Base-by-base conservation (phyloP, 352 stramenopile genomes). In the Elongisporangium anandrum region DNA sequence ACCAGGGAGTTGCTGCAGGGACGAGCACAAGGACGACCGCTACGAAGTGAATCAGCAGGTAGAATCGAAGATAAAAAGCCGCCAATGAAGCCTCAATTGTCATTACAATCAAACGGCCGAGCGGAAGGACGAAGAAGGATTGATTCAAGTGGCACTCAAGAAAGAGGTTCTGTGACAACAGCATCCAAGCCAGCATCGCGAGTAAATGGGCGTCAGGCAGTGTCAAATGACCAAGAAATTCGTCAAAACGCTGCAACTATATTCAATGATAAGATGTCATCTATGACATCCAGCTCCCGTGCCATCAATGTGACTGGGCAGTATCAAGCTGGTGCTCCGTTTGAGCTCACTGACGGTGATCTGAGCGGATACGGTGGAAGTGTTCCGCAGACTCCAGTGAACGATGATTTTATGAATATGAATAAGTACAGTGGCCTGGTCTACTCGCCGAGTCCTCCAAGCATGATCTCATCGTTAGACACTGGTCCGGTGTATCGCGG, bases 261-360 rank as follows among this genome's bases (percentile, higher is more conserved):
- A 41, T 41, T 41, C 29, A 41, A 41, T 41, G 29, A 41, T 41
- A 9, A 41, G 9, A 41, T 41, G 29, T 2, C 29, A 41, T 41
- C 29, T 4, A 4, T 41, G 13, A 41, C 29, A 41, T 41, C 39
- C 9, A 58, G 45, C 21, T n/a, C 54, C 29, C 49, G 58, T n/a
- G 45, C 23, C 13, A 55, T 78, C 20, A 70, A 29, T 19, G 52
- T 77, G 34, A 57, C 59, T 2, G 62, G 55, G 10, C 13, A 62
- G 12, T 73, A 70, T 13, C 72, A 85, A 53, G 59, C 70, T 12
- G 68, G 64, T 4, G 65, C 56, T 10, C 29, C 54, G 2, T 60
- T 60, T 24, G 60, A 67, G n/a, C 60, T 81, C n/a, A 69, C 55
- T 8, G 75, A 85, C 39, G 41, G 64, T n/a, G 73, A 80, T 41